A percentile compares a stretch with the other conserved stretches of the same genome.
These are phyloP conservation scores for Carnegiea gigantea DNA, from an alignment of 179 eudicot genomes.

Conservation along the genomic window DNA sequence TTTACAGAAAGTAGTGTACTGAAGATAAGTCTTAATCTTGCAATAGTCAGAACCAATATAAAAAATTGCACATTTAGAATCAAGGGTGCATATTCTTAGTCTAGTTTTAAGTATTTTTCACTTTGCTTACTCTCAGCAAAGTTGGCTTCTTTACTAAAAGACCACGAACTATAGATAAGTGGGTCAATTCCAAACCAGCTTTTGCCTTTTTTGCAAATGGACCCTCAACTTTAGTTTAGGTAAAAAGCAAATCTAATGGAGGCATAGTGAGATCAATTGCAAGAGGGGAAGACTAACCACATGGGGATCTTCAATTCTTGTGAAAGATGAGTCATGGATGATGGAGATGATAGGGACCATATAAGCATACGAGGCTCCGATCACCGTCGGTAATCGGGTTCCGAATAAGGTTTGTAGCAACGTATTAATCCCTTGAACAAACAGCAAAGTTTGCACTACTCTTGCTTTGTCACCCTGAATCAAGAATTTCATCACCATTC, in stretches of 20 bases:
- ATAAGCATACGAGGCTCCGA: conserved; percentile 96
- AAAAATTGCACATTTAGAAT: conserved; percentile 20
- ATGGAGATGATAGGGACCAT: conserved; percentile 94
- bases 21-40: conserved; percentile 26
- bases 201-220: conserved; percentile 13
- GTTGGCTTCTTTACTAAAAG: conserved; percentile 34
- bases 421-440: conserved; percentile 90
- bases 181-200: conserved; percentile 20
- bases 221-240: conserved; percentile 6
- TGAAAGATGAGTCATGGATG: conserved; percentile 69
- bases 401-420: conserved; percentile 84
- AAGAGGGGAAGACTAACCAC: conserved; percentile 38
- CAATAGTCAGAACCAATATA: not conserved
- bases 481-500: not conserved
- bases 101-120: conserved; percentile 11
- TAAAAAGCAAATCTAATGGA: conserved; percentile 19
- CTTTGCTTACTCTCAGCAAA: conserved; percentile 15
- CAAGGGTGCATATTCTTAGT: conserved; percentile 32
- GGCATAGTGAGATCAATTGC: not conserved
- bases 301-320: conserved; percentile 55
- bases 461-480: conserved; percentile 89
- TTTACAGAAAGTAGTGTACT: conserved; percentile 32
- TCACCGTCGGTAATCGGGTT: conserved; percentile 80
- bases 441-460: conserved; percentile 91
- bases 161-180: conserved; percentile 13